Conservation (phyloP, 2,329 filamentous ascomycete genomes). For the Orbilia blumenaviensis region DNA sequence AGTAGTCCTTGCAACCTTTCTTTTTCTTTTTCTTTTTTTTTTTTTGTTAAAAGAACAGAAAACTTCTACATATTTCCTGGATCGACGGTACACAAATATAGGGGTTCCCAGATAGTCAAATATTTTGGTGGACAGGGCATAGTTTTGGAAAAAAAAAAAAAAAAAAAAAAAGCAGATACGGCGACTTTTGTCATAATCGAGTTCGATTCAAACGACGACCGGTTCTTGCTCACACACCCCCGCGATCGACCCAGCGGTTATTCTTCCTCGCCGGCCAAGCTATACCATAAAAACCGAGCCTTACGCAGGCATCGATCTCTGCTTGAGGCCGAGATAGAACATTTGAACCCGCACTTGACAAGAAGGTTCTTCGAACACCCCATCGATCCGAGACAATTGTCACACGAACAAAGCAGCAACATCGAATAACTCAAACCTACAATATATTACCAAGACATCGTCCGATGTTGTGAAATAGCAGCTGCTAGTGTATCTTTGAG, state of each 20-base stretch:
- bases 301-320: background rate
- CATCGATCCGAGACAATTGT: constrained; percentile 9
- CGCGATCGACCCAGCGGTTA: background rate
- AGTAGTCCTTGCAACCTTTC: background rate
- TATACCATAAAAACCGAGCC: background rate
- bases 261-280: background rate
- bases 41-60: background rate
- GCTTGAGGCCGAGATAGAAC: constrained; percentile 1
- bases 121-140: background rate
- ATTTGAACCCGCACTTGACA: background rate
- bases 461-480: constrained; percentile 1
- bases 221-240: background rate
- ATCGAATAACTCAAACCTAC: background rate
- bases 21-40: background rate
- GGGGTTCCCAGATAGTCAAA: background rate
- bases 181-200: constrained; percentile 21
- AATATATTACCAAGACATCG: background rate
- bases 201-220: background rate
- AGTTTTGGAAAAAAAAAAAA: no score
- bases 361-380: background rate
- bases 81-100: background rate
- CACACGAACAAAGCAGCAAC: constrained; percentile 6
- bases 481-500: background rate
- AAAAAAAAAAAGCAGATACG: background rate
- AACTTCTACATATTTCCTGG: background rate